Evolutionary conservation across 345 rosid genomes (phyloP).

Genomic region (Boechera stricta): DNA sequence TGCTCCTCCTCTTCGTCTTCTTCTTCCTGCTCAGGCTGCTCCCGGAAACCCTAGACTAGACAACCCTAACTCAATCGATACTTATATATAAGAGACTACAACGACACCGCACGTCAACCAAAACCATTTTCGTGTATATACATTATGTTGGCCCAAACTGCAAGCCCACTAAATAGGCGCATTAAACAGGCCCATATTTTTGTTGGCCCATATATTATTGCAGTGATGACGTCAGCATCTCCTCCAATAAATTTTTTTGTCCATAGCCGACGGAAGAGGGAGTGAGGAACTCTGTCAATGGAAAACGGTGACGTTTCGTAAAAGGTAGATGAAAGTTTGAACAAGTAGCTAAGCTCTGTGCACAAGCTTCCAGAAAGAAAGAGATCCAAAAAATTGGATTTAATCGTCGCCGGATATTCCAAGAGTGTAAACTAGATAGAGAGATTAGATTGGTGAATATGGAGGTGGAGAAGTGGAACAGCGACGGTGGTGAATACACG

Average conservation of each 20-base stretch:
- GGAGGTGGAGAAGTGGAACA: slow-evolving; percentile 66
- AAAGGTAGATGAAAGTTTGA: slow-evolving; percentile 39
- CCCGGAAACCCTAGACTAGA: slow-evolving; percentile 24
- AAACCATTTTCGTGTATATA: slow-evolving; percentile 18
- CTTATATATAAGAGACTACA: slow-evolving; percentile 37
- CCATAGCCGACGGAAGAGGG: not conserved
- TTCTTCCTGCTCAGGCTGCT: slow-evolving; percentile 39
- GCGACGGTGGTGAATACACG: slow-evolving; percentile 71
- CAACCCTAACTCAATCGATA: slow-evolving; percentile 40
- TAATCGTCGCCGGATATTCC: slow-evolving; percentile 27
- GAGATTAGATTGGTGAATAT: slow-evolving; percentile 35
- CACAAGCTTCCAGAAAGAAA: slow-evolving; percentile 43
- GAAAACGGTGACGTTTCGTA: slow-evolving; percentile 38
- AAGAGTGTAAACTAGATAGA: slow-evolving; percentile 13
- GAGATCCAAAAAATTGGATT: slow-evolving; percentile 30
- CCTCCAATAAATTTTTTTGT: slow-evolving; percentile 20
- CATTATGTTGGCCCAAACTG: not conserved
- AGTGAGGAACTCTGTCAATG: not conserved
- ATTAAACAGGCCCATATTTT: not conserved
- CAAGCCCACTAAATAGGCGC: not conserved
- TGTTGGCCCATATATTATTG: not conserved
- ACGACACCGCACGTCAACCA: not conserved
- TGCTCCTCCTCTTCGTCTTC: slow-evolving; percentile 26
- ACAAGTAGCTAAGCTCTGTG: slow-evolving; percentile 31
- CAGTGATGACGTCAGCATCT: slow-evolving; percentile 30